Conservation (phyloP, 306 rosid genomes). For the Quercus suber region DNA sequence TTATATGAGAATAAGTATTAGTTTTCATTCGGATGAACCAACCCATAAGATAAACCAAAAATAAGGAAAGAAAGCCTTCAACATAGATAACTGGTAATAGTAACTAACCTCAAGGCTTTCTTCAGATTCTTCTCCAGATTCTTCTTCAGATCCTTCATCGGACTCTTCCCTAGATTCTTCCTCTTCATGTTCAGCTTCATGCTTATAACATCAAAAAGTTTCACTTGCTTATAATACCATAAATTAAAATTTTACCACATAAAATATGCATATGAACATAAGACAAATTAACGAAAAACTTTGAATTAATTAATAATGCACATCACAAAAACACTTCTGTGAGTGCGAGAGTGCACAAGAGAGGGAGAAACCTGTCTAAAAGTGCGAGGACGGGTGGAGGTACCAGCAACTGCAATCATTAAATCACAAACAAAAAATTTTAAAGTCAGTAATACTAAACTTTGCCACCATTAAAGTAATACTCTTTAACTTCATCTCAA, state of each 20-base stretch:
- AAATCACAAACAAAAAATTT: constrained; percentile 27
- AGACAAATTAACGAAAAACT: neutral
- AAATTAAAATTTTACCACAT: constrained; percentile 4
- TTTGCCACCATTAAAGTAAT: neutral
- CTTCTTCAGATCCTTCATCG: constrained; percentile 56
- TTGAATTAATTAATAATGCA: neutral
- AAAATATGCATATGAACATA: neutral
- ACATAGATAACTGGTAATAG: neutral
- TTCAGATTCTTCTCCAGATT: constrained; percentile 10
- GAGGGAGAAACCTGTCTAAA: constrained; percentile 59
- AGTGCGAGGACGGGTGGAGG: constrained; percentile 69
- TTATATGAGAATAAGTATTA: constrained; percentile 15
- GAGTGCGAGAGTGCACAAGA: neutral
- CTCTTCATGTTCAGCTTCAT: constrained; percentile 55
- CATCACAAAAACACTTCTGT: neutral
- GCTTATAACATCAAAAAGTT: constrained; percentile 40
- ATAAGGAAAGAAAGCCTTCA: neutral
- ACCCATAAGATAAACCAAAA: constrained; percentile 5
- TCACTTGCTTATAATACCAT: constrained; percentile 6
- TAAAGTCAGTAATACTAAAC: neutral
- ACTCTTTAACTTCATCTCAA: neutral
- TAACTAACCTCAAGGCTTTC: constrained; percentile 31
- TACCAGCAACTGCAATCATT: constrained; percentile 76
- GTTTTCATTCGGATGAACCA: neutral
- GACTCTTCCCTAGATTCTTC: constrained; percentile 52